A percentile compares a stretch with the other conserved stretches of the same genome.
Evolutionary conservation across 208 protist species (phyloP).

Genomic region (Kentomonas sorsogonicus): DNA sequence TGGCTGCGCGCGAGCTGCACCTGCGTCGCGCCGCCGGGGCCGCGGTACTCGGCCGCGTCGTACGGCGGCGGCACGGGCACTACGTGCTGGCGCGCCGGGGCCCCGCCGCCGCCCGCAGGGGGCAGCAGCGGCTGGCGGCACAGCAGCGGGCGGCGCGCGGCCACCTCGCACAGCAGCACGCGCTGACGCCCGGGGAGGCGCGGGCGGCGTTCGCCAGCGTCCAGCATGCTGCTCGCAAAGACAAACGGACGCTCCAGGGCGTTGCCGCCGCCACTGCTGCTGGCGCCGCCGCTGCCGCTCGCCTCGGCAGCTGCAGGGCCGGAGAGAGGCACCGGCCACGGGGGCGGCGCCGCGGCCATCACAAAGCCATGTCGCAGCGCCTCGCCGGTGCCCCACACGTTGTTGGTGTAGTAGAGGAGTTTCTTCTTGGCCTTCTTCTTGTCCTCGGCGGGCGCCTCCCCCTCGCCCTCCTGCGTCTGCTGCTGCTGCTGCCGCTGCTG

Average conservation of each 20-base stretch:
- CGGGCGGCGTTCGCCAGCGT: conserved; percentile 23
- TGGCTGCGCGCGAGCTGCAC: conserved; percentile 44
- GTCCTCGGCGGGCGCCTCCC: no score
- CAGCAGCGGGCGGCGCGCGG: conserved; percentile 32
- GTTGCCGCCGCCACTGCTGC: conserved; percentile 6
- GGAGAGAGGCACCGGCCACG: conserved; percentile 5
- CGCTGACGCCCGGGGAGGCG: conserved; percentile 30
- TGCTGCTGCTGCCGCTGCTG: conserved; percentile 9
- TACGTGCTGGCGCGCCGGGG: not conserved
- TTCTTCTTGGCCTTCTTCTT: conserved; percentile 31
- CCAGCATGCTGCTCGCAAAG: conserved; percentile 55
- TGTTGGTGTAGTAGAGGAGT: conserved; percentile 80
- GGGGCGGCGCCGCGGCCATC: conserved; percentile 19
- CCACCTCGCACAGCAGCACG: conserved; percentile 71
- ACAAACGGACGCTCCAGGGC: conserved; percentile 32
- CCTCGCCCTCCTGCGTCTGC: no score
- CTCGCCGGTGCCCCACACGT: conserved; percentile 35
- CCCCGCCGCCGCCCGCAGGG: not conserved
- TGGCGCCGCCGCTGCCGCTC: not conserved
- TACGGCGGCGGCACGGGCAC: no score
- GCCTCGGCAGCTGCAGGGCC: not conserved
- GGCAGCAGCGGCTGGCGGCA: conserved; percentile 17
- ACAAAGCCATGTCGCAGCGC: conserved; percentile 59
- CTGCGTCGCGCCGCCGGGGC: conserved; percentile 19
- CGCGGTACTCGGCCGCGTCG: no score